Percentiles rank a stretch among this genome's conserved stretches.
phyloP scores from a whole-genome alignment of 1,139 yeast species.

The Taphrina communis region DNA sequence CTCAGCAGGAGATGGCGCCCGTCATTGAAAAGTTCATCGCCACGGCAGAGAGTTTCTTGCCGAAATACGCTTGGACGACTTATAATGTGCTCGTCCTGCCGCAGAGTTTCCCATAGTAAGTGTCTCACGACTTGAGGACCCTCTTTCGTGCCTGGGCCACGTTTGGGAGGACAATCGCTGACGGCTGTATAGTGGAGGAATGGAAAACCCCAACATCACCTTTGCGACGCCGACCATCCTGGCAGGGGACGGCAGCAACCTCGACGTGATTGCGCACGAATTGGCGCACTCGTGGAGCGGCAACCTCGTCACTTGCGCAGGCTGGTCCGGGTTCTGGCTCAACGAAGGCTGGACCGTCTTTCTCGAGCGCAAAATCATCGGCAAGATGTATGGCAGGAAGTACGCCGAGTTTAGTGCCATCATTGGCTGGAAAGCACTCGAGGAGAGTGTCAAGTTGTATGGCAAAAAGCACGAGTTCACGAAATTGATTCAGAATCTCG shows the following conservation, averaged over 20 bases:
- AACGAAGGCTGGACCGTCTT: constrained; percentile 98
- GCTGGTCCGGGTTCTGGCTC: constrained; percentile 97
- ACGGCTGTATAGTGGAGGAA: constrained; percentile 63
- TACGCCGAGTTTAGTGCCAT: constrained; percentile 81
- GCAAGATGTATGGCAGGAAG: constrained; percentile 74
- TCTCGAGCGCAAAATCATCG: constrained; percentile 81
- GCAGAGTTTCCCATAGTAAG: constrained; percentile 78
- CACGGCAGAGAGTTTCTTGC: constrained; percentile 81
- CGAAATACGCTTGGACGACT: constrained; percentile 82
- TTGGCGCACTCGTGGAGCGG: constrained; percentile 96
- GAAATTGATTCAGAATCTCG: constrained; percentile 38
- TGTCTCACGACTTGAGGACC: constrained; percentile 66
- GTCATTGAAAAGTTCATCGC: constrained; percentile 79
- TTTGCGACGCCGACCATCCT: constrained; percentile 90
- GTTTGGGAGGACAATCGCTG: not conserved
- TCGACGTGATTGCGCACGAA: constrained; percentile 87
- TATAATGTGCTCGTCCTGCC: constrained; percentile 84
- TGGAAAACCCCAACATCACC: constrained; percentile 92
- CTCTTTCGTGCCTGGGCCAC: not conserved
- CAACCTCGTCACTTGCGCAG: constrained; percentile 86
- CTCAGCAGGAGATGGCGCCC: constrained; percentile 78
- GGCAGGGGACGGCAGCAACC: constrained; percentile 83
- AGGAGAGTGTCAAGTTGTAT: constrained; percentile 67
- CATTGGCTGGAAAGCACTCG: constrained; percentile 86
- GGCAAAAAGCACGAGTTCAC: constrained; percentile 52